Conservation (phyloP, 495 filamentous ascomycete genomes). For the Penicillium psychrofluorescens region DNA sequence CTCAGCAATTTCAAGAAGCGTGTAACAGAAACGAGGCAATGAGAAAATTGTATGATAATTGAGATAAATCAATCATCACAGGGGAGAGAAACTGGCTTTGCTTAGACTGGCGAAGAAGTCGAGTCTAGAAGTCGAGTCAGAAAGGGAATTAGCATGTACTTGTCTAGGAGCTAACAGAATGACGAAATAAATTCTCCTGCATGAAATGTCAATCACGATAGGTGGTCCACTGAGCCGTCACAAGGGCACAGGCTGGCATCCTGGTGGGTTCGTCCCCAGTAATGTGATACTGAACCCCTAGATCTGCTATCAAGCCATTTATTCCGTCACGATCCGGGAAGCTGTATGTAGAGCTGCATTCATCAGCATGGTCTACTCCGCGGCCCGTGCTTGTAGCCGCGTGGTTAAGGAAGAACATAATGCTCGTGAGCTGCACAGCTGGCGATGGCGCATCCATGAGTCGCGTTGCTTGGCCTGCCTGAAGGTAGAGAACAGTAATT, state of each 20-base stretch:
- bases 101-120: neutral
- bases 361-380: neutral
- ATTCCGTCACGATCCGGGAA: neutral
- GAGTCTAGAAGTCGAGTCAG: neutral
- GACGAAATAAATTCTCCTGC: constrained; percentile 8
- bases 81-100: neutral
- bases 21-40: neutral
- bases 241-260: constrained; percentile 8
- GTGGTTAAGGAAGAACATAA: too few species aligned
- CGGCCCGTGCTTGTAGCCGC: neutral
- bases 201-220: neutral
- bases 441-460: too few species aligned
- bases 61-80: neutral
- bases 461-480: too few species aligned
- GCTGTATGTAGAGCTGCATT: neutral
- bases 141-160: neutral
- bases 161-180: constrained; percentile 4
- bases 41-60: neutral
- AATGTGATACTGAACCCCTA: constrained; percentile 11
- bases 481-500: too few species aligned
- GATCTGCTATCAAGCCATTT: neutral
- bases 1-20: neutral
- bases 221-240: neutral
- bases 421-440: too few species aligned
- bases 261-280: constrained; percentile 1